phyloP scores from a whole-genome alignment of 768 basidiomycete genomes.

The Rhodotorula babjevae region DNA sequence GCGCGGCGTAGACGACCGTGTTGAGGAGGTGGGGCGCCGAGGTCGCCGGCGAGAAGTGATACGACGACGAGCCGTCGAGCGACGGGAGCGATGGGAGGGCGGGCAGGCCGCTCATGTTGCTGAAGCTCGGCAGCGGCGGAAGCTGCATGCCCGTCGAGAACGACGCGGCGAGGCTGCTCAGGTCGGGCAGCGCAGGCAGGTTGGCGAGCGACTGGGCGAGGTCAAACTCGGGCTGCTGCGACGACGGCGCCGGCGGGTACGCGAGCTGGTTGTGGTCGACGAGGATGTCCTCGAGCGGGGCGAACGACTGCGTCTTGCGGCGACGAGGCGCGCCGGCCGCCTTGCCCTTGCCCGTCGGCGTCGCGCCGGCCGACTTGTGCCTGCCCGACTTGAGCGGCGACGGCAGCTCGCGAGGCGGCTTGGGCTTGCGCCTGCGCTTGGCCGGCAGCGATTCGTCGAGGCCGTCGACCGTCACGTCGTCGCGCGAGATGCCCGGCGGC shows the following conservation, averaged over 20 bases:
- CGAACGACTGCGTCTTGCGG: constrained; percentile 7
- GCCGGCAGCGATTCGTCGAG: not conserved
- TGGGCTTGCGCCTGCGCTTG: constrained; percentile 12
- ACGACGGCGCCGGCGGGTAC: not conserved
- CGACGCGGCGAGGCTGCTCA: not conserved
- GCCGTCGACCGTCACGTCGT: not conserved
- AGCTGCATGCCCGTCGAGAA: not conserved
- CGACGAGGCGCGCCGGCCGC: constrained; percentile 6
- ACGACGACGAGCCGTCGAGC: not conserved
- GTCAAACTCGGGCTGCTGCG: not conserved
- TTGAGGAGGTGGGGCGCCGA: not conserved
- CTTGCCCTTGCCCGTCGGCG: not conserved
- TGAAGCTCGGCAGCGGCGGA: not conserved
- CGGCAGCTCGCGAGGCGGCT: constrained; percentile 4
- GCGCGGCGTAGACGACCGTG: not conserved
- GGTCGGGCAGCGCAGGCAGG: not conserved
- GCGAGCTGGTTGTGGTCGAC: not conserved
- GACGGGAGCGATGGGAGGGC: constrained; percentile 4
- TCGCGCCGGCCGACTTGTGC: not conserved
- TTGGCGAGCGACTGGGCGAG: not conserved
- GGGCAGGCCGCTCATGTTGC: not conserved
- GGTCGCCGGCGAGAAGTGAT: not conserved
- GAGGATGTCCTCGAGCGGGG: not conserved
- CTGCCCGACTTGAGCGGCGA: not conserved
- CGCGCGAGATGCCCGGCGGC: not conserved